Base-by-base conservation (phyloP, 371 early-diverging fungal species). In the Syncephalastrum racemosum region DNA sequence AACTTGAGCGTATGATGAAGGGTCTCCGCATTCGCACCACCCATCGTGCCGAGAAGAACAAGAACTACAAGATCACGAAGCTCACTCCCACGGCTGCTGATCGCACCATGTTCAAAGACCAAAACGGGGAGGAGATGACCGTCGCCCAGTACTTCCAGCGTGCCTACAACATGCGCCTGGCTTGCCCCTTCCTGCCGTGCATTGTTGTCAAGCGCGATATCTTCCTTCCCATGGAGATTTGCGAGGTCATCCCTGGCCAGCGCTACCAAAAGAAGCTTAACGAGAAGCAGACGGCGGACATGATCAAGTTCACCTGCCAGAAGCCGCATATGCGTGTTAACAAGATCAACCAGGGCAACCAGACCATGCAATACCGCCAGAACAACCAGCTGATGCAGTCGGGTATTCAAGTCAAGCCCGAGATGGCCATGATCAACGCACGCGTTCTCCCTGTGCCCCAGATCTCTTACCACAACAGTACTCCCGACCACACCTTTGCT, bases 281-380 rank as follows among this genome's bases (percentile, higher is more conserved):
- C 62, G 93, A 92, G 44, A 77, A 74, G 27, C 89, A 95, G 78
- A 95, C 95, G 0, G 87, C 92, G 0, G 92, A 93, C 52, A 94
- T 96, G 93, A 93, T 97, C 70, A 89, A 84, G 60, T 91, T 92
- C 64, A 90, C 94, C 0, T 89, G 91, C 62, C 86, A 88, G 59
- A 80, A 82, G 25, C 97, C 96, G 1, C 68, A 81, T 45, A 69
- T 83, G 53, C 83, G 89, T 39, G 74, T 79, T 46, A 74, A 82
- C 47, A 81, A 75, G 54, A 90, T 91, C 57, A 69, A 58, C 25
- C 70, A 81, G 20, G 82, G 79, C 13, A 45, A 83, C 15, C 49
- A 62, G 18, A 59, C 73, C 2, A 63, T 88, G 18, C 62, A 79
- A 36, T 81, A 84, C 62, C 62, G 69, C 15, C 55, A 66, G 20